A percentile compares a stretch with the other conserved stretches of the same genome.
Conservation (phyloP, 2,329 filamentous ascomycete genomes). For the Fusarium setosum region DNA sequence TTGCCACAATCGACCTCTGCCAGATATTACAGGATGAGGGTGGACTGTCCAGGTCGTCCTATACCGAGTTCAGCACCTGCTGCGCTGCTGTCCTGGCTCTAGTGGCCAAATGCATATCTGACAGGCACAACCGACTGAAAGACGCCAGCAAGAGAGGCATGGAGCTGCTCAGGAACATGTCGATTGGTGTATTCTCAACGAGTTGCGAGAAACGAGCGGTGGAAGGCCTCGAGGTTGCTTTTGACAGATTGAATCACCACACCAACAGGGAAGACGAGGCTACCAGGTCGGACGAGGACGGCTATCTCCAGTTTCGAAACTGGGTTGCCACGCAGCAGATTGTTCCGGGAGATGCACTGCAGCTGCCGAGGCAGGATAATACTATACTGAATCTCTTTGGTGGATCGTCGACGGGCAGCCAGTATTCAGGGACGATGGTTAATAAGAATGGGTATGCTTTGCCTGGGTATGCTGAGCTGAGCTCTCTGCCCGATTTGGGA, state of each 20-base stretch:
- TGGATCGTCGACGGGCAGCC: neutral
- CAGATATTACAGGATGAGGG: conserved; percentile 14
- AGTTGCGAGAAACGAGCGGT: conserved; percentile 20
- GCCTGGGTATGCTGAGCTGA: conserved; percentile 13
- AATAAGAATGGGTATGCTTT: neutral
- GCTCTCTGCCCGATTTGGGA: conserved; percentile 16
- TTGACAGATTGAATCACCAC: conserved; percentile 9
- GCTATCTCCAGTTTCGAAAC: conserved; percentile 35
- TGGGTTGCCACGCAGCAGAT: conserved; percentile 37
- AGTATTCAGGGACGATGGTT: neutral
- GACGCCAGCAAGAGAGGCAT: conserved; percentile 23
- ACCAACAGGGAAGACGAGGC: neutral
- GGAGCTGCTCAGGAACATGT: conserved; percentile 23
- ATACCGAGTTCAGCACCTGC: conserved; percentile 35
- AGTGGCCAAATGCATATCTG: conserved; percentile 17
- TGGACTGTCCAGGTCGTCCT: conserved; percentile 34
- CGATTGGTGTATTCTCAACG: conserved; percentile 17
- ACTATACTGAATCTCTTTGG: neutral
- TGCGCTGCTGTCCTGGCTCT: conserved; percentile 32
- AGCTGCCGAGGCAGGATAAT: conserved; percentile 12
- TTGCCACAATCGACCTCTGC: conserved; percentile 30
- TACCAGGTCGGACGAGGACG: neutral
- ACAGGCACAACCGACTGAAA: neutral
- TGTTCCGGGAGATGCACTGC: conserved; percentile 20
- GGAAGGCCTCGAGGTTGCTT: conserved; percentile 18